Conservation (phyloP, 495 filamentous ascomycete species). For the Lasiosphaeria hispida region DNA sequence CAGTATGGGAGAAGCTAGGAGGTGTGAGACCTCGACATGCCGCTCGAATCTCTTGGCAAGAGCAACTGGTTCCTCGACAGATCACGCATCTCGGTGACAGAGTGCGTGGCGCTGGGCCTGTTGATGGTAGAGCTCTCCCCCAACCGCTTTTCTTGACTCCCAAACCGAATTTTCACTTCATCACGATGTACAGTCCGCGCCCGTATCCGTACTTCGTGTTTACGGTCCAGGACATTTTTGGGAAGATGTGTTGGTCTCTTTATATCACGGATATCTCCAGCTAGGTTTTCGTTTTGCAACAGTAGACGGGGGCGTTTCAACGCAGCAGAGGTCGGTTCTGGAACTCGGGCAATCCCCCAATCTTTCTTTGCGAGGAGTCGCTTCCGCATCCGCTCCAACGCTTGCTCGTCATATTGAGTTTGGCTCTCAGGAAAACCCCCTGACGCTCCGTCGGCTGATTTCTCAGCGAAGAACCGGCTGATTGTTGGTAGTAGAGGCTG, state of each 20-base stretch:
- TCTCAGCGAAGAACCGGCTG: slow-evolving; percentile 21
- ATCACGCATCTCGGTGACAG: not conserved
- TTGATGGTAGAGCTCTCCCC: slow-evolving; percentile 18
- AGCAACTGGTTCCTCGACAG: not conserved
- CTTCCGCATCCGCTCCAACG: slow-evolving; percentile 20
- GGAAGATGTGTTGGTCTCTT: slow-evolving; percentile 13
- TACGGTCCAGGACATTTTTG: not conserved
- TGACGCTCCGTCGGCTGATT: not conserved
- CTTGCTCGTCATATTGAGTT: slow-evolving; percentile 12
- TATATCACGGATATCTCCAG: not conserved
- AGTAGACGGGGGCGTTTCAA: not conserved
- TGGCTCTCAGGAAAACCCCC: no score
- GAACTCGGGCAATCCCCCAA: slow-evolving; percentile 19
- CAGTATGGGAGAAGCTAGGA: not conserved
- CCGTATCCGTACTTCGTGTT: not conserved
- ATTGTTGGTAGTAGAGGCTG: slow-evolving; percentile 16
- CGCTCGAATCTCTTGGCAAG: not conserved
- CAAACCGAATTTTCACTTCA: slow-evolving; percentile 36
- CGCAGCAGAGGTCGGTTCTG: not conserved
- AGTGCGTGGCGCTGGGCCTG: not conserved
- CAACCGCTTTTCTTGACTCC: slow-evolving; percentile 36
- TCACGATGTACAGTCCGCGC: slow-evolving; percentile 8
- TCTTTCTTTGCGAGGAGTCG: slow-evolving; percentile 22
- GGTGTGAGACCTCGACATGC: not conserved
- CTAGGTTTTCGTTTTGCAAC: slow-evolving; percentile 1